Conservation (phyloP, 2,329 filamentous ascomycete genomes). For the Exophiala oligosperma region DNA sequence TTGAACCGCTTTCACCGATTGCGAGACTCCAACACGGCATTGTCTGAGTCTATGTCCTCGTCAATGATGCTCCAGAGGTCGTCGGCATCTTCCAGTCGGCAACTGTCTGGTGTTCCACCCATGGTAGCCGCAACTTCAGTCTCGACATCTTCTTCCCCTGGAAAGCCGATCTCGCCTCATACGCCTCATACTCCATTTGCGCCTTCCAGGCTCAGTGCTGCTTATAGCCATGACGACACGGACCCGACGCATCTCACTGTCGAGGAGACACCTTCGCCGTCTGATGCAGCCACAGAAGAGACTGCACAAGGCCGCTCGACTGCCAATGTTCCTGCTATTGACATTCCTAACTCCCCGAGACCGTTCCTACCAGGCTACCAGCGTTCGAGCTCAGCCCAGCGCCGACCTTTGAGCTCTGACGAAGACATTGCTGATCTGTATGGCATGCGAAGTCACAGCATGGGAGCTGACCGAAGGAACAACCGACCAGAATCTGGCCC, state of each 20-base stretch:
- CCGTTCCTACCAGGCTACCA: constrained; percentile 42
- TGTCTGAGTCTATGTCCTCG: constrained; percentile 91
- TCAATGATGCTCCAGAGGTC: constrained; percentile 83
- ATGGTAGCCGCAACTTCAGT: constrained; percentile 67
- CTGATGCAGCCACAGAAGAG: constrained; percentile 39
- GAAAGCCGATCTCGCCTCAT: constrained; percentile 84
- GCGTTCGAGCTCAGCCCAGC: constrained; percentile 47
- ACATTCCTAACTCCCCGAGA: constrained; percentile 50
- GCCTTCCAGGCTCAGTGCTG: constrained; percentile 86
- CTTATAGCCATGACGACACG: constrained; percentile 55
- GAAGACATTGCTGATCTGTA: constrained; percentile 48
- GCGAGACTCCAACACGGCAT: constrained; percentile 81
- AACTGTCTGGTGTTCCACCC: constrained; percentile 64
- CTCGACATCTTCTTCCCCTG: constrained; percentile 84
- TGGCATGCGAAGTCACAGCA: constrained; percentile 48
- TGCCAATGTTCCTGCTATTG: constrained; percentile 45
- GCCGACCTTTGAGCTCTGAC: constrained; percentile 33
- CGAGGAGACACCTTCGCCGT: constrained; percentile 32
- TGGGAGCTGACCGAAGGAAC: constrained; percentile 36
- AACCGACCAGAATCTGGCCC: constrained; percentile 13
- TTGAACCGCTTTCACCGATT: constrained; percentile 84
- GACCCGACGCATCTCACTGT: constrained; percentile 34
- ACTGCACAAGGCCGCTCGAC: constrained; percentile 35
- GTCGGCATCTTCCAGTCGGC: constrained; percentile 74
- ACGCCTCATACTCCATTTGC: constrained; percentile 92